Conservation (phyloP, 2,329 filamentous ascomycete species). For the Colletotrichum incanum region DNA sequence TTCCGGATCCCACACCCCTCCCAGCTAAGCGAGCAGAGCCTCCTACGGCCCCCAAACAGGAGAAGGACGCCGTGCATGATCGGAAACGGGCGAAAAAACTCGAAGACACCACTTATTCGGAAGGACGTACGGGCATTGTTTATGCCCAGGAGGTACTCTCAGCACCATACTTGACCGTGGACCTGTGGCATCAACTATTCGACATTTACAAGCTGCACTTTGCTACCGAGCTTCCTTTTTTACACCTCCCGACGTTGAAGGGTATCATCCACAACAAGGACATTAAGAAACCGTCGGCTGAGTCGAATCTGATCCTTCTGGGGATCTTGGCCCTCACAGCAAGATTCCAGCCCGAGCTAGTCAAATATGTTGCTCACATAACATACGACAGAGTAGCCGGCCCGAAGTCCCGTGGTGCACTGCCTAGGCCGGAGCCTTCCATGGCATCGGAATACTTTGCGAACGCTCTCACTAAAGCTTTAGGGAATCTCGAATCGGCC, state of each 20-base stretch:
- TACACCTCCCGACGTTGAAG: slow-evolving; percentile 77
- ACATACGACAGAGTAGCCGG: slow-evolving; percentile 48
- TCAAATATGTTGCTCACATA: slow-evolving; percentile 66
- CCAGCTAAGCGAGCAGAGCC: slow-evolving; percentile 61
- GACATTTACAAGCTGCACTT: slow-evolving; percentile 81
- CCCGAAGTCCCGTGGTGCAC: slow-evolving; percentile 53
- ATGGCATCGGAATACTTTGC: slow-evolving; percentile 77
- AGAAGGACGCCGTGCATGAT: slow-evolving; percentile 62
- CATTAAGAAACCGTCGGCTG: slow-evolving; percentile 55
- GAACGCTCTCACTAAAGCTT: slow-evolving; percentile 67
- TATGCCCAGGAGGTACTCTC: slow-evolving; percentile 74
- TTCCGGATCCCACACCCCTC: slow-evolving; percentile 65
- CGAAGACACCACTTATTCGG: slow-evolving; percentile 59
- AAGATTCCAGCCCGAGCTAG: slow-evolving; percentile 75
- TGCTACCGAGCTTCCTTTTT: slow-evolving; percentile 79
- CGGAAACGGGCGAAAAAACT: slow-evolving; percentile 64
- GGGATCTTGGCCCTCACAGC: slow-evolving; percentile 79
- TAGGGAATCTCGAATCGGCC: slow-evolving; percentile 62
- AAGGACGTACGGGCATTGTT: slow-evolving; percentile 54
- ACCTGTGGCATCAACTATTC: slow-evolving; percentile 79
- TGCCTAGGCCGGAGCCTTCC: slow-evolving; percentile 63
- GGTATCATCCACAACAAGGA: slow-evolving; percentile 62
- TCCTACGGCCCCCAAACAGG: slow-evolving; percentile 55
- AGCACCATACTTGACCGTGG: slow-evolving; percentile 72
- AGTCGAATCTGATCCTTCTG: slow-evolving; percentile 73